phyloP scores from a whole-genome alignment of 2,329 filamentous ascomycete species.

The Fusarium sp. region DNA sequence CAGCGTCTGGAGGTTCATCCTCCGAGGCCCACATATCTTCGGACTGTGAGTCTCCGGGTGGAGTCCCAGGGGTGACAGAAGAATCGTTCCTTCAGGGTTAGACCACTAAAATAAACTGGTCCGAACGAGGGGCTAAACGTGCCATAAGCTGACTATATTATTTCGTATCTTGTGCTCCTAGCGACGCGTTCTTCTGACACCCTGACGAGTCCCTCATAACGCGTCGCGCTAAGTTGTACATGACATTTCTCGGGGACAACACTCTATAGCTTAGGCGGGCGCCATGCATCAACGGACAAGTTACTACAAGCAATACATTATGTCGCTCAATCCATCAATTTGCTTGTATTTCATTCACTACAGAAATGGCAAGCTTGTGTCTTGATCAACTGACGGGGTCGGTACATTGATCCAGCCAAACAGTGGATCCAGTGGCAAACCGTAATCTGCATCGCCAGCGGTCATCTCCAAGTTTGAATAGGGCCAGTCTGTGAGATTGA shows the following conservation, averaged over 20 bases:
- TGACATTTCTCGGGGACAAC: neutral
- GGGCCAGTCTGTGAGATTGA: neutral
- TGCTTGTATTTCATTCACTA: neutral
- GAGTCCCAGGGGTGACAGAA: neutral
- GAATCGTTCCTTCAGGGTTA: too few species aligned
- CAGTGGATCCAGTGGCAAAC: constrained; percentile 1
- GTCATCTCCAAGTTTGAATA: neutral
- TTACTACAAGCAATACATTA: neutral
- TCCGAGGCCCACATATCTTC: neutral
- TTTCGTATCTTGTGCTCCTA: too few species aligned
- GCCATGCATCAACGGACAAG: neutral
- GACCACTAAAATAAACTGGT: too few species aligned
- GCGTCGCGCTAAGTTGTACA: too few species aligned
- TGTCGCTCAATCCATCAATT: neutral
- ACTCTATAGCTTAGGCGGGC: neutral
- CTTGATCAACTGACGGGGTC: neutral
- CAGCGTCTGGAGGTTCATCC: neutral
- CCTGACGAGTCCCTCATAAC: too few species aligned
- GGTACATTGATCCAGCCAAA: constrained; percentile 21
- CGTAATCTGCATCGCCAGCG: neutral
- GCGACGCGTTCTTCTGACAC: too few species aligned
- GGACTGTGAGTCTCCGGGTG: constrained; percentile 5
- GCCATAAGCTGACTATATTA: too few species aligned
- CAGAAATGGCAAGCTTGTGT: accelerated
- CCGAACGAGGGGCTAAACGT: accelerated